Evolutionary conservation across 2,329 filamentous ascomycete genomes (phyloP), one percentile per base, ranked within the genome.

Genomic region (Fusarium haematococcum): DNA sequence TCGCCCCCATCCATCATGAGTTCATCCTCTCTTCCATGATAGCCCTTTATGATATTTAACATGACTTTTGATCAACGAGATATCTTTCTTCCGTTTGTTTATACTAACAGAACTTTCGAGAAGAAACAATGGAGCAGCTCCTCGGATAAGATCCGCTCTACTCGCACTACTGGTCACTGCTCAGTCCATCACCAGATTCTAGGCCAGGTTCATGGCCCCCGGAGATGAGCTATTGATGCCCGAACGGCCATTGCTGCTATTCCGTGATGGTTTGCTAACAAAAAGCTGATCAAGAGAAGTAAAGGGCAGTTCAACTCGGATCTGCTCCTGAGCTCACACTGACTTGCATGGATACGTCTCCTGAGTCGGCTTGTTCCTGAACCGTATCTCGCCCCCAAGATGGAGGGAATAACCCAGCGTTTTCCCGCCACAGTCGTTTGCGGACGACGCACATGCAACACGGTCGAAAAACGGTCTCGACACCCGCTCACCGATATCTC

Each of bases 401-500:
- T 16, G 23, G 43, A 27, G 13, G 13, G 20, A 32, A 25, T n/a
- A 11, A 9, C 25, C 20, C 11, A 33, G 18, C 56, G 63, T 48
- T 66, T 57, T 68, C 58, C 68, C 52, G 52, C 54, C 56, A 35
- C 52, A 37, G 16, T 63, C 60, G 43, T 20, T 48, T 43, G 14
- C 58, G 11, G 27, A 50, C 43, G 30, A 66, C 18, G 58, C 57
- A 60, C 48, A 71, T 61, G 61, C 45, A 60, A 65, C 45, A 63
- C 52, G 43, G 57, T 59, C 52, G 14, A 54, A 65, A 30, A 66
- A 72, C 61, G 68, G 68, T 43, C 59, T 25, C 39, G 56, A 48
- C 56, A 58, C 64, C 59, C 68, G 25, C 61, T 48, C 43, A 73
- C 65, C 57, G 58, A 73, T 63, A 61, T 33, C 45, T 69, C 64